Evolutionary conservation across 1,284 basidiomycete genomes (phyloP).

Genomic region (Peniophora sp.): DNA sequence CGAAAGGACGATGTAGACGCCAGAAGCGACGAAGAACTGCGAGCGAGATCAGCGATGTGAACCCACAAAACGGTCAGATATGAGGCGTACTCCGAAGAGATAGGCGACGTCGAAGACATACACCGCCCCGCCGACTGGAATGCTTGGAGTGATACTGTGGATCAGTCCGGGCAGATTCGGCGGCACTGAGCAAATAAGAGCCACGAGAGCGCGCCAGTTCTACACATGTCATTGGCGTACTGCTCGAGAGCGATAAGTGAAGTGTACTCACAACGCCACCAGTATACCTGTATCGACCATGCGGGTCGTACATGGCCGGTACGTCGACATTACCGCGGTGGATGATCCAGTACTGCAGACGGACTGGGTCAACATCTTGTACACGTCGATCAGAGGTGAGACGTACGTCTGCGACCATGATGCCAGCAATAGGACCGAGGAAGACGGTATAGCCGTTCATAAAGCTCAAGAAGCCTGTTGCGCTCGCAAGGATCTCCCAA

Average conservation of each 20-base stretch:
- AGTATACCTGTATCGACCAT: conserved; percentile 57
- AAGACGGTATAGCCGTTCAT: conserved; percentile 72
- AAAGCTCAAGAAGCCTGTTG: conserved; percentile 41
- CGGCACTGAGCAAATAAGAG: conserved; percentile 53
- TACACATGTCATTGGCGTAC: conserved; percentile 17
- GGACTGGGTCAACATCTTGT: not conserved
- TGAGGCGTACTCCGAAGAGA: conserved; percentile 56
- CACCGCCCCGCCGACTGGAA: conserved; percentile 42
- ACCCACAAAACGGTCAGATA: not conserved
- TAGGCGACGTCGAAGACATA: conserved; percentile 62
- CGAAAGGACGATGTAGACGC: conserved; percentile 43
- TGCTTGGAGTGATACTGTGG: conserved; percentile 51
- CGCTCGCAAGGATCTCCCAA: conserved; percentile 46
- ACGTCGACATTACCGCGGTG: conserved; percentile 59
- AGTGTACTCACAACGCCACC: conserved; percentile 47
- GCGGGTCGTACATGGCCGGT: conserved; percentile 57
- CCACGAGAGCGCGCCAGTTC: conserved; percentile 69
- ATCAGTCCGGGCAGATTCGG: conserved; percentile 65
- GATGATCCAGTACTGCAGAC: conserved; percentile 53
- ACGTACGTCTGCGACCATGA: conserved; percentile 66
- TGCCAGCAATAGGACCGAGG: conserved; percentile 64
- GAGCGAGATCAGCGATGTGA: not conserved
- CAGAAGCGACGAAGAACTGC: conserved; percentile 30
- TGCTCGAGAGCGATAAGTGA: conserved; percentile 1
- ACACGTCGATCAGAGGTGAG: not conserved